Percentiles rank a stretch among this genome's conserved stretches.
phyloP scores from a whole-genome alignment of 345 rosid species.

The Leavenworthia alabamica region DNA sequence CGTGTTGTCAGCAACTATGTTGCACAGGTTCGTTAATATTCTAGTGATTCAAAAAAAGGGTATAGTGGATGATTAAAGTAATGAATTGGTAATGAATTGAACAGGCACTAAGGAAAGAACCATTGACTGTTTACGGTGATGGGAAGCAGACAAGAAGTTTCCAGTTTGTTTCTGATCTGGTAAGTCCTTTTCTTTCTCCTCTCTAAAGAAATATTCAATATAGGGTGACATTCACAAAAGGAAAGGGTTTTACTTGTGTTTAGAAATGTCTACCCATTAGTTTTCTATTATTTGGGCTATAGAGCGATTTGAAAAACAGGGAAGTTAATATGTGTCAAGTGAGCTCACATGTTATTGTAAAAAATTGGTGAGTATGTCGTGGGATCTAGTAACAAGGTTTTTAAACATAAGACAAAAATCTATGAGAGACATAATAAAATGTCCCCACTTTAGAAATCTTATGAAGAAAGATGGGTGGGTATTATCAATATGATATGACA shows the following conservation, averaged over 20 bases:
- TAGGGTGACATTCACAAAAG: not conserved
- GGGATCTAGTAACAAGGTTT: conserved; percentile 17
- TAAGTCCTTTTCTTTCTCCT: conserved; percentile 16
- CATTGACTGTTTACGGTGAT: conserved; percentile 87
- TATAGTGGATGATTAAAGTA: conserved; percentile 19
- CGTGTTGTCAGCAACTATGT: conserved; percentile 88
- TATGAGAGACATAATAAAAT: conserved; percentile 1
- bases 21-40: conserved; percentile 47
- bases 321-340: conserved; percentile 7
- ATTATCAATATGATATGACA: conserved; percentile 21
- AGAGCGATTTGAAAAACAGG: too few relatives aligned
- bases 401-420: conserved; percentile 10
- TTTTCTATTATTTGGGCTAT: too few relatives aligned
- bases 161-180: conserved; percentile 85
- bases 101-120: conserved; percentile 72
- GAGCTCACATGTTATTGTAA: conserved; percentile 25
- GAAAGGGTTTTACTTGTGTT: not conserved
- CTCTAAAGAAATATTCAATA: not conserved
- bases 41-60: not conserved
- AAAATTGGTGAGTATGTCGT: conserved; percentile 1
- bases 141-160: conserved; percentile 91
- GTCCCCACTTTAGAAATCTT: conserved; percentile 23
- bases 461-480: conserved; percentile 2
- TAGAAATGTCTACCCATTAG: not conserved
- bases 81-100: conserved; percentile 7